phyloP scores from a whole-genome alignment of 2,329 filamentous ascomycete genomes.

The Aspergillus transmontanensis region DNA sequence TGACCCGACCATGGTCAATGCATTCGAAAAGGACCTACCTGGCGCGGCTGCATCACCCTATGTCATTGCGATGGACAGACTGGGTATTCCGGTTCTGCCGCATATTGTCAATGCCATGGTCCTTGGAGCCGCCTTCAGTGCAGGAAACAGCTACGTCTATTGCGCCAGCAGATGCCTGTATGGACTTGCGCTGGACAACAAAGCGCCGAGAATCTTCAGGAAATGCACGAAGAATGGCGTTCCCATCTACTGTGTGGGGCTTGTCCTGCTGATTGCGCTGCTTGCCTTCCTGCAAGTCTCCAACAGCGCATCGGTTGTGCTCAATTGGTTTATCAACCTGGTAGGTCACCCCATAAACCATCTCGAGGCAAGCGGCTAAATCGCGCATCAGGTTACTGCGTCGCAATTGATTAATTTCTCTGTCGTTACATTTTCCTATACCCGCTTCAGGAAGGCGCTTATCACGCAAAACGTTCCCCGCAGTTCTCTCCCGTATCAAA shows the following conservation, averaged over 20 bases:
- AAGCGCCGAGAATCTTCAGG: constrained; percentile 68
- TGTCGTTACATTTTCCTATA: constrained; percentile 69
- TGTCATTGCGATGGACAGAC: constrained; percentile 67
- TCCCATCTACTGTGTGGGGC: constrained; percentile 70
- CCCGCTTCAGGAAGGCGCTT: constrained; percentile 71
- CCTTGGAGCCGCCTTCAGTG: constrained; percentile 67
- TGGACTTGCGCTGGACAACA: constrained; percentile 68
- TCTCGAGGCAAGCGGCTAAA: background rate
- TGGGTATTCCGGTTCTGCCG: constrained; percentile 65
- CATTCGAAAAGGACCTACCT: constrained; percentile 60
- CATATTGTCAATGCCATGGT: constrained; percentile 75
- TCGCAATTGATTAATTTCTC: constrained; percentile 75
- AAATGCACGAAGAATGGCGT: constrained; percentile 67
- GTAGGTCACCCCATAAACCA: constrained; percentile 29
- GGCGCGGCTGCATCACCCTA: constrained; percentile 74
- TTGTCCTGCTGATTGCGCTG: constrained; percentile 68
- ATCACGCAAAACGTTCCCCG: constrained; percentile 69
- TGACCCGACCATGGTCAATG: constrained; percentile 61
- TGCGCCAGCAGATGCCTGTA: constrained; percentile 70
- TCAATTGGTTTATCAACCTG: constrained; percentile 72
- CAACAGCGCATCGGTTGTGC: constrained; percentile 64
- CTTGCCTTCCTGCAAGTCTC: constrained; percentile 75
- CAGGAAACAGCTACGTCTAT: constrained; percentile 70
- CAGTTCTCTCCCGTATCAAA: constrained; percentile 69
- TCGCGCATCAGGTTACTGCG: constrained; percentile 59